Conservation (phyloP, 768 basidiomycete species). For the Exidia glandulosa region DNA sequence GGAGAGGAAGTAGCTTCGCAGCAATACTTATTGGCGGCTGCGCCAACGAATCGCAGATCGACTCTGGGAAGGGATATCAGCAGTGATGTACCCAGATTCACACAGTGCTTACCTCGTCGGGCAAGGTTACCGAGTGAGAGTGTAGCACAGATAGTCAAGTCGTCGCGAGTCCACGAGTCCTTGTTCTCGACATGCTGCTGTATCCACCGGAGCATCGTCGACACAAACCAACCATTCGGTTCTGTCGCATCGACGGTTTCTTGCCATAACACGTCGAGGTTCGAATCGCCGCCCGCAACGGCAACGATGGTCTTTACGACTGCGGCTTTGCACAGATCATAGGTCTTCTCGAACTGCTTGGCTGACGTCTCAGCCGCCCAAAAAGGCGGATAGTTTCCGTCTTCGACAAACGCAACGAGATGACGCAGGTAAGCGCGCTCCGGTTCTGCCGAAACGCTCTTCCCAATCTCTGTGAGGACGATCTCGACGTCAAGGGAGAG, state of each 20-base stretch:
- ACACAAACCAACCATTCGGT: conserved; percentile 61
- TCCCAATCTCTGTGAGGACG: conserved; percentile 58
- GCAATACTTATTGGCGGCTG: conserved; percentile 45
- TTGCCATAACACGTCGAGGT: conserved; percentile 70
- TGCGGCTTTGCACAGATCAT: conserved; percentile 76
- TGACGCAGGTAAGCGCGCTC: conserved; percentile 44
- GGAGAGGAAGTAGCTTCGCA: conserved; percentile 49
- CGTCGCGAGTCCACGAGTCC: conserved; percentile 40
- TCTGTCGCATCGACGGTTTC: conserved; percentile 34
- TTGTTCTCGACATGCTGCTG: conserved; percentile 35
- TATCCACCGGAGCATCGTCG: conserved; percentile 68
- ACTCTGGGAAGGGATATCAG: conserved; percentile 1
- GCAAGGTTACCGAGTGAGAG: conserved; percentile 76
- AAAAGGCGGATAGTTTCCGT: conserved; percentile 51
- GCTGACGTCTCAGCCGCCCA: conserved; percentile 39
- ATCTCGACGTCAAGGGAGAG: conserved; percentile 70
- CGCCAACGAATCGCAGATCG: conserved; percentile 43
- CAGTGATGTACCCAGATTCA: conserved; percentile 14
- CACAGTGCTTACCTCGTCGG: conserved; percentile 44
- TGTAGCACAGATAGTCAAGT: conserved; percentile 69
- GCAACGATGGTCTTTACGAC: conserved; percentile 80
- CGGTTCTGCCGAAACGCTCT: background rate
- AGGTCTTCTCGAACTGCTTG: conserved; percentile 57
- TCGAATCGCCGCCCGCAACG: conserved; percentile 70
- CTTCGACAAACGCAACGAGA: conserved; percentile 66